Conservation (phyloP, 2,329 filamentous ascomycete species). For the Tolypocladium ovalisporum region DNA sequence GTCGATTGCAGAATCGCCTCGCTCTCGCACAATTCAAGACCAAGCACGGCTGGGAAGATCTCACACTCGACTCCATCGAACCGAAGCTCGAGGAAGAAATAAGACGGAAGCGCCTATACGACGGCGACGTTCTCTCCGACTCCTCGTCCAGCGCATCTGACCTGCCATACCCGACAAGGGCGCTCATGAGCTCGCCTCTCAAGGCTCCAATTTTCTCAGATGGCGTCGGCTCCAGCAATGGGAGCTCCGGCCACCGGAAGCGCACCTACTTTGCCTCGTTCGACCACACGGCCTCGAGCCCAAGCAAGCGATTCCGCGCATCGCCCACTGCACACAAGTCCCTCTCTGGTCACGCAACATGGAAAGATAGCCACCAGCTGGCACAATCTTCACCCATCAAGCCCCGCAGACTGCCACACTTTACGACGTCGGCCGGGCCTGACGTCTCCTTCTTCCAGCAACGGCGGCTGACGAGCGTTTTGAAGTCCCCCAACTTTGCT, state of each 20-base stretch:
- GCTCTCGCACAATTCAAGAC: constrained; percentile 96
- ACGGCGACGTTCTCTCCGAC: constrained; percentile 71
- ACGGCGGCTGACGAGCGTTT: constrained; percentile 55
- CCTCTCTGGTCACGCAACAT: constrained; percentile 45
- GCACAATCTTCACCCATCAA: constrained; percentile 83
- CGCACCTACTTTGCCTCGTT: constrained; percentile 51
- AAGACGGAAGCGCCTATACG: constrained; percentile 57
- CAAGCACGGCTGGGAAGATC: constrained; percentile 87
- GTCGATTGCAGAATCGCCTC: constrained; percentile 84
- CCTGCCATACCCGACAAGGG: constrained; percentile 54
- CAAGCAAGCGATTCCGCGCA: constrained; percentile 57
- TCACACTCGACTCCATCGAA: constrained; percentile 77
- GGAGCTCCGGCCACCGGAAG: constrained; percentile 55
- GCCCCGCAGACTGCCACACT: constrained; percentile 61
- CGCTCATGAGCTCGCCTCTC: constrained; percentile 75
- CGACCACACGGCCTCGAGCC: constrained; percentile 43
- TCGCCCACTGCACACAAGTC: constrained; percentile 52
- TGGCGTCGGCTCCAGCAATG: constrained; percentile 60
- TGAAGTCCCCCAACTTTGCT: constrained; percentile 49
- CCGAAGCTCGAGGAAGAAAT: constrained; percentile 73
- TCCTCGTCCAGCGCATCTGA: constrained; percentile 79
- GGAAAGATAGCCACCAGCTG: constrained; percentile 68
- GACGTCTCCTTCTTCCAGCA: constrained; percentile 70
- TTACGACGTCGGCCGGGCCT: constrained; percentile 59
- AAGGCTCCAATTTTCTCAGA: constrained; percentile 79